Evolutionary conservation across 768 basidiomycete genomes (phyloP), one percentile per base, ranked within the genome.

Genomic region (Fomitopsis serialis): DNA sequence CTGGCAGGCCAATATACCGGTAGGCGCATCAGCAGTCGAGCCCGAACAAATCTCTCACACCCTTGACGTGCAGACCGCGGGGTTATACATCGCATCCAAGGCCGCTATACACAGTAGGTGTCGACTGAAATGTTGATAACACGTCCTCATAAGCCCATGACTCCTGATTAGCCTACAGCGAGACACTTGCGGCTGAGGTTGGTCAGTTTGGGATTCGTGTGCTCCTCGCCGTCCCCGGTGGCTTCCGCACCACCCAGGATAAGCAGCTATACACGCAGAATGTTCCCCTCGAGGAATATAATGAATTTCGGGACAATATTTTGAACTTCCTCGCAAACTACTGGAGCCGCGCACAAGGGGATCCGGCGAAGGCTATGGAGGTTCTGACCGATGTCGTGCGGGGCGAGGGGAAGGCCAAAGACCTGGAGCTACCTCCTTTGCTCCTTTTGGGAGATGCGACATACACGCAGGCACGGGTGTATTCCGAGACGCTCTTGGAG

Each of bases 1-100:
- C 9, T 71, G 66, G 59, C 69, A 63, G 54, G 55, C 66, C 2
- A 68, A 70, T 40, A 54, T 65, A 37, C 60, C 66, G 34, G 72
- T 74, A 42, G 46, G 61, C 61, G 29, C 11, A 32, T 25, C 36
- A 48, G 1, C 15, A 27, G 27, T 48, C 5, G 42, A 15, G 21
- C 13, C 34, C 21, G 10, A 25, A 6, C n/a, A n/a, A n/a, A 11
- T 32, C 29, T 32, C 11, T 32, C 29, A 32, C 11, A 42, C 29
- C 66, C 55, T 29, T 69, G 66, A 23, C 50, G 50, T 12, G 55
- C 61, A 5, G 63, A 64, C 3, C 65, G 67, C 37, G 65, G 61
- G 4, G 63, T 64, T n/a, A 29, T 66, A 40, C 63, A 65, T 45
- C 50, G 64, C 60, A 44, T 19, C 58, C 29, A 5, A 32, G 6